A percentile compares a stretch with the other conserved stretches of the same genome.
These are phyloP conservation scores for Daldinia vernicosa DNA, from an alignment of 495 filamentous ascomycete species.

Conservation along the genomic window DNA sequence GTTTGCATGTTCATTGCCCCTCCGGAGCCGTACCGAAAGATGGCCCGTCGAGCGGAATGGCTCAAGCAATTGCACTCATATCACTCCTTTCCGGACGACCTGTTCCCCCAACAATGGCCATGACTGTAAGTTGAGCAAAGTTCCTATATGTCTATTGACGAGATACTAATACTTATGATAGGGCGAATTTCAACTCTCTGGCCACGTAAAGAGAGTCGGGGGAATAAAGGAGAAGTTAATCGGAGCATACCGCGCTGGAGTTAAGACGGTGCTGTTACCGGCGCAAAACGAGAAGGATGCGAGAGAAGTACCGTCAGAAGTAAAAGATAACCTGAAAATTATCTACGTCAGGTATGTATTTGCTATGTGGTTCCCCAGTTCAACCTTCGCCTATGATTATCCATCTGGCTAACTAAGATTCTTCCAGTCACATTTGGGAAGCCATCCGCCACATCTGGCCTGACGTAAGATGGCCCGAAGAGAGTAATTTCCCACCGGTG, in stretches of 20 bases:
- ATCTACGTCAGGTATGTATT: slow-evolving; percentile 79
- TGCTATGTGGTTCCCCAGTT: not conserved
- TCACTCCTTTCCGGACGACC: slow-evolving; percentile 88
- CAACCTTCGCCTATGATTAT: not conserved
- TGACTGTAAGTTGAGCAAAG: slow-evolving; percentile 69
- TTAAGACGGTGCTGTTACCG: slow-evolving; percentile 92
- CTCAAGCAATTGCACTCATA: slow-evolving; percentile 92
- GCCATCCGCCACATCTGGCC: slow-evolving; percentile 86
- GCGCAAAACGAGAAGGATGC: slow-evolving; percentile 91
- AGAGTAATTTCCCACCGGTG: slow-evolving; percentile 58
- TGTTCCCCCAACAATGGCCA: slow-evolving; percentile 91
- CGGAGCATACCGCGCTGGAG: slow-evolving; percentile 89
- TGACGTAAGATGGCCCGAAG: slow-evolving; percentile 78
- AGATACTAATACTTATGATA: slow-evolving; percentile 47
- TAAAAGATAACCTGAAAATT: slow-evolving; percentile 86
- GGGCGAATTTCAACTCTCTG: slow-evolving; percentile 90
- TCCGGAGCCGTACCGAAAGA: slow-evolving; percentile 97
- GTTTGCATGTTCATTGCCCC: slow-evolving; percentile 96
- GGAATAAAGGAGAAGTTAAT: slow-evolving; percentile 99
- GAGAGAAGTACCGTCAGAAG: slow-evolving; percentile 90
- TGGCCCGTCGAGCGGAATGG: slow-evolving; percentile 86
- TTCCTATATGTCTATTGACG: slow-evolving; percentile 4
- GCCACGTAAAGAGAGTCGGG: slow-evolving; percentile 85
- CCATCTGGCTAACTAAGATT: slow-evolving; percentile 40
- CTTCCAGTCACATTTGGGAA: slow-evolving; percentile 83